Evolutionary conservation across 2,329 filamentous ascomycete genomes (phyloP), one percentile per base, ranked within the genome.

Genomic region (Tolypocladium pustulatum): DNA sequence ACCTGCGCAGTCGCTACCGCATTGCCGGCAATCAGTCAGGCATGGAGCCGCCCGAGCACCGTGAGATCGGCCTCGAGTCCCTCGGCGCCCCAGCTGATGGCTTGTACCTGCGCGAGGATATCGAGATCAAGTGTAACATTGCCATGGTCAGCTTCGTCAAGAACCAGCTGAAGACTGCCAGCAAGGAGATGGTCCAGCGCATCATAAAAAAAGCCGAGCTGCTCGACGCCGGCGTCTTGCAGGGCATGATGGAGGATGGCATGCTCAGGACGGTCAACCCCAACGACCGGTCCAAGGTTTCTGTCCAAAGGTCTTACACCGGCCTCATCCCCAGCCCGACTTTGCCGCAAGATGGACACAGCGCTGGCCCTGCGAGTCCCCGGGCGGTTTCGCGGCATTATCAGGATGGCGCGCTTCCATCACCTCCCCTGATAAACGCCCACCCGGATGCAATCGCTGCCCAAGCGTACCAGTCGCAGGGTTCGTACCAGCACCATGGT

Each of bases 121-220:
- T 89, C 46, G 85, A 89, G 68, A 85, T 89, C 71, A 81, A 80
- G 65, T 87, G 84, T 76, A 89, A 88, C 67, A 74, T 89, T 57
- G 79, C 85, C 60, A 78, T 88, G 71, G 78, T 85, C 59, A 68
- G 76, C 54, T 87, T 88, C 60, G 85, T 89, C 63, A 88, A 86
- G 75, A 78, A 81, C 59, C 83, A 88, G 68, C 79, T 82, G 66
- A 87, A 86, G 72, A 78, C 83, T 10, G 83, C 86, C 9, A 85
- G 83, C 64, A 85, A 84, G 62, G 79, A 86, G 61, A 86, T 89
- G 82, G 81, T 89, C 0, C 76, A 81, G 57, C 79, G 86, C 55
- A 81, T 90, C 67, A 83, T 88, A 66, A 87, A 87, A 66, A 89
- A 89, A 75, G 86, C 86, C 0, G 85, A 87, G 69, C 74, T 89